Conservation (phyloP, 345 rosid genomes). For the Melastoma malabathricum region DNA sequence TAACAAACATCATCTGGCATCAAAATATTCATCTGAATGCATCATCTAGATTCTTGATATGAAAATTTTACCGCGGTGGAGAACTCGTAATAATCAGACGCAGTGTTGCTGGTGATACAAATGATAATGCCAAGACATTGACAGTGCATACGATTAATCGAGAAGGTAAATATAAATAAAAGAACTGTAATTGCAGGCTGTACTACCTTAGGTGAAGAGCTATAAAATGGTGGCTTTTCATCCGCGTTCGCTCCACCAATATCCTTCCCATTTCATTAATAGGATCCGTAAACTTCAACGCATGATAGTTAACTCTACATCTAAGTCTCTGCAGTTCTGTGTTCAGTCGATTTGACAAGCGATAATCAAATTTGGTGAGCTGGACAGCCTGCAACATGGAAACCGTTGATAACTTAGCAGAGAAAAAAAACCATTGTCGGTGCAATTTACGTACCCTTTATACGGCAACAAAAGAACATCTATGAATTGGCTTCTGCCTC, state of each 20-base stretch:
- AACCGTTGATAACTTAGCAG: neutral
- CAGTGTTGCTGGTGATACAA: neutral
- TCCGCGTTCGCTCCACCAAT: conserved; percentile 62
- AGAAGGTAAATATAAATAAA: neutral
- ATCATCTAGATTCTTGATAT: neutral
- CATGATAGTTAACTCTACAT: conserved; percentile 88
- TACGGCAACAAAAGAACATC: too few species aligned
- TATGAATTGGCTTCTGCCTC: too few species aligned
- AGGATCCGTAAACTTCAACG: conserved; percentile 52
- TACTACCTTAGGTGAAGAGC: conserved; percentile 51
- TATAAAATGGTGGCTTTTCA: conserved; percentile 47
- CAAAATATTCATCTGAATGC: neutral
- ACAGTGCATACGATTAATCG: too few species aligned
- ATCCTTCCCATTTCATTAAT: conserved; percentile 52
- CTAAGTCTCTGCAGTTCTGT: conserved; percentile 76
- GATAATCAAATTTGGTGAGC: conserved; percentile 87
- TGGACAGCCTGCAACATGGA: conserved; percentile 50
- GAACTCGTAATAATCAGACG: neutral
- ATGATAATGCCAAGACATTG: too few species aligned
- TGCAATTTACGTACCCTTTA: too few species aligned
- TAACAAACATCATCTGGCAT: conserved; percentile 8
- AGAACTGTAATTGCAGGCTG: neutral
- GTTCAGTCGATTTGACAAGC: conserved; percentile 60
- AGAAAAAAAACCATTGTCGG: neutral
- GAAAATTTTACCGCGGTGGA: neutral